Evolutionary conservation across 192 early-diverging fungal genomes (phyloP).

Genomic region (Coemansia sp.): DNA sequence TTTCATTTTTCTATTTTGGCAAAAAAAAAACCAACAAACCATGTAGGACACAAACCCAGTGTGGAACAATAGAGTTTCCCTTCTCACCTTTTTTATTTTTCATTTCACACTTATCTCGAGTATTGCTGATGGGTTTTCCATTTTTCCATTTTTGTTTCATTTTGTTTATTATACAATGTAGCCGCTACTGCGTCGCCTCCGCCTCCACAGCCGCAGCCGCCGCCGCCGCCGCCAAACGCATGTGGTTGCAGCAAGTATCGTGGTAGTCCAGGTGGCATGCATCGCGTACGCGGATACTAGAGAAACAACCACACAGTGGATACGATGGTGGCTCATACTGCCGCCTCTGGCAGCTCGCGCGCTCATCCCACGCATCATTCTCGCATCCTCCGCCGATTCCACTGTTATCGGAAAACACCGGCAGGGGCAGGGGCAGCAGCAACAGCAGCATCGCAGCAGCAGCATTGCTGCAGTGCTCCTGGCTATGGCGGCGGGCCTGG

Average conservation of each 20-base stretch:
- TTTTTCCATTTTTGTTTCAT: not conserved
- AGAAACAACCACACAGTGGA: not conserved
- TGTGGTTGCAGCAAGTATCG: not conserved
- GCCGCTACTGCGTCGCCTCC: not conserved
- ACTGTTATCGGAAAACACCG: too few relatives aligned
- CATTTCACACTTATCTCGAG: not conserved
- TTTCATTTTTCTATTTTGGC: too few relatives aligned
- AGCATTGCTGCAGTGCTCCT: not conserved
- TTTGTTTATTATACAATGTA: constrained; percentile 3
- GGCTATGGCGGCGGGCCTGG: not conserved
- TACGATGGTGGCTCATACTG: not conserved
- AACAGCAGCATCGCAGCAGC: too few relatives aligned
- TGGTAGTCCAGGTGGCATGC: not conserved
- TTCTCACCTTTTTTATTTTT: too few relatives aligned
- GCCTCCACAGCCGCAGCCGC: too few relatives aligned
- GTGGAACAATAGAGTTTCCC: too few relatives aligned
- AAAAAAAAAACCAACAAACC: too few relatives aligned
- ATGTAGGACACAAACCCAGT: too few relatives aligned
- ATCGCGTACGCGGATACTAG: not conserved
- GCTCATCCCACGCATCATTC: not conserved
- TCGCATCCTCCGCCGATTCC: not conserved
- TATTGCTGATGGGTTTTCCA: not conserved
- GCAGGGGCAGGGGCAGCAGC: too few relatives aligned
- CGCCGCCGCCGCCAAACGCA: not conserved
- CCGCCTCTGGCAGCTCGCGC: not conserved